Base-by-base conservation (phyloP, 1,284 basidiomycete species). In the Malassezia dermatis region DNA sequence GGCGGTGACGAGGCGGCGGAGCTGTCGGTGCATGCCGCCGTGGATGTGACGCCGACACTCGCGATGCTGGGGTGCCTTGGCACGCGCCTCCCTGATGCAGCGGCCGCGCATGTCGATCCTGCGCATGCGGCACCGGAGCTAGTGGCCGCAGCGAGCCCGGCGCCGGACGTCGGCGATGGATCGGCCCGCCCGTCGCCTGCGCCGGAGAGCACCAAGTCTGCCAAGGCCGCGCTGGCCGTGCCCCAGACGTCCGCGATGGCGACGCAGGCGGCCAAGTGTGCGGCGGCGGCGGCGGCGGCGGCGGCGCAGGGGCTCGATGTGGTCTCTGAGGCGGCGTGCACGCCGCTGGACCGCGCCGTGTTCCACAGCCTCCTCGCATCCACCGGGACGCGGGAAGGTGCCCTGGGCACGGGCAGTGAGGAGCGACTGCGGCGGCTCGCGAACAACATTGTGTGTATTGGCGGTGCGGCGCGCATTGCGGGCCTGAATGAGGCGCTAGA, bases 261-360 rank as follows among this genome's bases (percentile, higher is more conserved):
- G 10, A 39, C 58, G 32, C 53, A 43, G 28, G 47, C 58, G 21
- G 48, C 37, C 28, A 42, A 42, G 13, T 53, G 53, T 30, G 15
- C 41, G 13, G 35, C 48, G 8, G 44, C 45, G 13, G 53, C 53
- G 8, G 17, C 44, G 31, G 41, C 48, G 27, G 35, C 45, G 6
- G 51, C 39, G 13, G n/a, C 43, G 34, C 27, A 39, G 8, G 51
- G 48, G 15, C 84, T 89, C 65, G 88, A 91, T 71, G 81, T 90
- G 6, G 80, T 79, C 52, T 83, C 81, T 62, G 91, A 95, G 77
- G 86, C 93, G 26, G 84, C 85, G 75, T 89, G 90, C 75, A 80
- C 93, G 35, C 88, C 93, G 0, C 79, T 98, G 50, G 94, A 98
- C 70, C 86, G 88, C 11, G 94, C 91, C 2, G 87, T 96, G 59